phyloP scores from a whole-genome alignment of 2,329 filamentous ascomycete genomes.

The Calonectria crousiana region DNA sequence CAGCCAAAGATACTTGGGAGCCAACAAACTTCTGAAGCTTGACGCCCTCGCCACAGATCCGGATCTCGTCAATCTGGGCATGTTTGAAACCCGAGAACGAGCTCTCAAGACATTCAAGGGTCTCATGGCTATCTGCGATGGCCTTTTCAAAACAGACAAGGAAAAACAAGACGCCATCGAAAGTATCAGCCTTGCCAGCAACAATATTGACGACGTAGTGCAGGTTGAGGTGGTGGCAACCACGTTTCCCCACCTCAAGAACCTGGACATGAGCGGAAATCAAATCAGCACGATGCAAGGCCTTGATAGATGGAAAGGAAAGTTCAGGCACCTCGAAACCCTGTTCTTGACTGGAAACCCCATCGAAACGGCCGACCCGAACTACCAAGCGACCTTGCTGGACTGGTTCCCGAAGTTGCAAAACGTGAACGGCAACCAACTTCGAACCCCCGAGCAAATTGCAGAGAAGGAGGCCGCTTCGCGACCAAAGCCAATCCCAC shows the following conservation, averaged over 20 bases:
- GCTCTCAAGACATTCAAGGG: constrained; percentile 92
- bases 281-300: constrained; percentile 76
- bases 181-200: constrained; percentile 85
- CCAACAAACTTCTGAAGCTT: constrained; percentile 83
- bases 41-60: constrained; percentile 81
- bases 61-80: constrained; percentile 78
- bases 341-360: constrained; percentile 84
- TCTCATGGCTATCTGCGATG: constrained; percentile 87
- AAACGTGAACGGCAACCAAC: constrained; percentile 79
- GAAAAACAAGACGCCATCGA: constrained; percentile 83
- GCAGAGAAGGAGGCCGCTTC: constrained; percentile 64
- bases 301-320: constrained; percentile 81
- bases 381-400: constrained; percentile 76
- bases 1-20: constrained; percentile 77
- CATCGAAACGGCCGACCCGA: constrained; percentile 70
- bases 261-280: constrained; percentile 91
- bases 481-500: constrained; percentile 69
- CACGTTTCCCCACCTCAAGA: constrained; percentile 87
- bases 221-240: constrained; percentile 81
- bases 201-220: constrained; percentile 79
- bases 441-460: constrained; percentile 79
- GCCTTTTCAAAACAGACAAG: constrained; percentile 77
- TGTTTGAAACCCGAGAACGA: constrained; percentile 78
- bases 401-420: constrained; percentile 87
- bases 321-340: constrained; percentile 83